phyloP scores from a whole-genome alignment of 169 alveolate species.

The Plasmodium coatneyi region DNA sequence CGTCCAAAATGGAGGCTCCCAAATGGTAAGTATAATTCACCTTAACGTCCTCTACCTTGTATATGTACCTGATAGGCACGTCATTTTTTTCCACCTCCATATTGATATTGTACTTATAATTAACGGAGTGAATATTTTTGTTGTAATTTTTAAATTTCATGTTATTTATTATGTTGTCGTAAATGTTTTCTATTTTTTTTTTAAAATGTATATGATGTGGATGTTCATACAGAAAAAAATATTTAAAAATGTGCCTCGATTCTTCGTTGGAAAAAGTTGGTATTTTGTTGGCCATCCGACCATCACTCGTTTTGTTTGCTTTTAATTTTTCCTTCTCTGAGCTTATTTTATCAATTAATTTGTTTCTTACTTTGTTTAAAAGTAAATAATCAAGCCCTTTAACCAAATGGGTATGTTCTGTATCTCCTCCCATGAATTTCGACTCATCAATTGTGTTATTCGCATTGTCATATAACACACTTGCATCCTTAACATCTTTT shows the following conservation, averaged over 20 bases:
- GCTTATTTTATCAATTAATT: conserved; percentile 60
- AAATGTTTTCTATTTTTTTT: conserved; percentile 72
- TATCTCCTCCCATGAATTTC: conserved; percentile 84
- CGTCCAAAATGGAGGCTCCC: conserved; percentile 13
- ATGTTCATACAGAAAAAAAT: conserved; percentile 80
- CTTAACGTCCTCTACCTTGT: conserved; percentile 54
- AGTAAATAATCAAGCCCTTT: conserved; percentile 85
- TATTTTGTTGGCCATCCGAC: neutral
- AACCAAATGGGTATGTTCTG: conserved; percentile 83
- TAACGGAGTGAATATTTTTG: conserved; percentile 41
- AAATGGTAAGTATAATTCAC: conserved; percentile 11
- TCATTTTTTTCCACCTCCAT: conserved; percentile 79
- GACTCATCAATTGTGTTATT: conserved; percentile 74
- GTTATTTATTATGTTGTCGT: conserved; percentile 67
- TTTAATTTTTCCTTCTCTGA: conserved; percentile 46
- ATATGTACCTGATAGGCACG: conserved; percentile 76
- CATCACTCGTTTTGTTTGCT: conserved; percentile 26
- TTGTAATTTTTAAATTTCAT: conserved; percentile 70
- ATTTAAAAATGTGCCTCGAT: conserved; percentile 77
- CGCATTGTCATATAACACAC: conserved; percentile 60
- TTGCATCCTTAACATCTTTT: conserved; percentile 61
- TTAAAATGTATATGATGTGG: conserved; percentile 79
- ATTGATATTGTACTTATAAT: conserved; percentile 72
- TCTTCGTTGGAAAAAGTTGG: conserved; percentile 65
- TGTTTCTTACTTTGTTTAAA: conserved; percentile 81